Evolutionary conservation across 1,284 basidiomycete species (phyloP), one percentile per base, ranked within the genome.

Genomic region (Ceratobasidium sp.): DNA sequence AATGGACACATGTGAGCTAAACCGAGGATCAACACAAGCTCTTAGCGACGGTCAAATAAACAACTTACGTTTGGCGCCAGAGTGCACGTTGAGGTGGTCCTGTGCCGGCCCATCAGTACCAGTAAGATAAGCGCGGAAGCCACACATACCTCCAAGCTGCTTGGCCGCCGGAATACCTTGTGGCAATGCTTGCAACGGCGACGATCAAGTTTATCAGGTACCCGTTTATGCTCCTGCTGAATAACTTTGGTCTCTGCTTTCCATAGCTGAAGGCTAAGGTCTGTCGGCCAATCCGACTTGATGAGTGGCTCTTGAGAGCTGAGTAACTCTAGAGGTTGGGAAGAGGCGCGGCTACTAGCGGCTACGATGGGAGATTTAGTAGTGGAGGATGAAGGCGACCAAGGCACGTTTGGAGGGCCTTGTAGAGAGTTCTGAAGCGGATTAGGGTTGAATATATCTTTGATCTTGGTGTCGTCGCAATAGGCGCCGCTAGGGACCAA

Each of bases 11-110:
- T 54, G 46, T 75, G 48, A 15, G 73, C 73, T 75, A 40, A 52
- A 61, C 50, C 26, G 4, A 65, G 12, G 23, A 44, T 65, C 33
- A 75, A 33, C 26, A 38, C 23, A 42, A n/a, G 26, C 50, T 54
- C 23, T 28, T 26, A 4, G 10, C 48, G 38, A 56, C 12, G 23
- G 6, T 48, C 5, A 17, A 28, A 65, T 20, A 13, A 42, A 33
- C 10, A 15, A 40, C 73, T 75, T 66, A 75, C 73, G 73, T 33
- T 75, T 75, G 17, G 42, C 48, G 15, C 73, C 73, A 13, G 42
- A 23, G 40, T 75, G 73, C 15, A 75, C 73, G 52, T 66, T 54
- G 46, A 75, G 28, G 48, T 75, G 73, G 23, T 75, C 73, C 73
- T 74, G 38, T 17, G 46, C 2, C 10, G 1, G 7, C 50, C 17